phyloP scores from a whole-genome alignment of 2,329 filamentous ascomycete genomes.

The Sclerotinia trifoliorum region DNA sequence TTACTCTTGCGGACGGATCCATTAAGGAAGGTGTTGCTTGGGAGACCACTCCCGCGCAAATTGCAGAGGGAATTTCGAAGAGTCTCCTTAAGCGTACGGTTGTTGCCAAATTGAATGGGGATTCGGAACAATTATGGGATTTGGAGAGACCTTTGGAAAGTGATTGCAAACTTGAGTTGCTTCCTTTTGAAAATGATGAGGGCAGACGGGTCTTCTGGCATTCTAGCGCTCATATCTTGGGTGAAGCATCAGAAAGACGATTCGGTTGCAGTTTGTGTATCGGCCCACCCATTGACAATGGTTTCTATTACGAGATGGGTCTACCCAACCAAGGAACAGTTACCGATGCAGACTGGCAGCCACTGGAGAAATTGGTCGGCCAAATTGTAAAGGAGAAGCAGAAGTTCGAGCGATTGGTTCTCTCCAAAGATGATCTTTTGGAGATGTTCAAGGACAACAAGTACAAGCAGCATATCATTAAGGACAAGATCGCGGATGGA shows the following conservation, averaged over 20 bases:
- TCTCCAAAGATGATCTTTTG: constrained; percentile 86
- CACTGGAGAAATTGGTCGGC: constrained; percentile 74
- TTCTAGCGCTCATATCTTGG: constrained; percentile 91
- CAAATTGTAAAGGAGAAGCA: constrained; percentile 96
- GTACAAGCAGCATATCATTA: constrained; percentile 98
- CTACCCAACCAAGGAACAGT: constrained; percentile 69
- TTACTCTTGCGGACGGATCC: constrained; percentile 72
- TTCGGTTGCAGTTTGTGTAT: constrained; percentile 93
- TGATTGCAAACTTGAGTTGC: constrained; percentile 78
- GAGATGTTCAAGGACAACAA: constrained; percentile 98
- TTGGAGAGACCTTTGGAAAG: constrained; percentile 85
- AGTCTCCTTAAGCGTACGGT: constrained; percentile 83
- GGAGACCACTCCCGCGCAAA: constrained; percentile 83
- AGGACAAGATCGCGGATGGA: constrained; percentile 84
- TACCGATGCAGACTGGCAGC: constrained; percentile 75
- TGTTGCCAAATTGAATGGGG: constrained; percentile 78
- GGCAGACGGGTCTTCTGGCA: constrained; percentile 98
- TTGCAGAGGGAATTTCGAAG: constrained; percentile 79
- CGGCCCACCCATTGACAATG: constrained; percentile 85
- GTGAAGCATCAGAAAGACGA: constrained; percentile 85
- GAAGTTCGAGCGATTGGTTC: constrained; percentile 82
- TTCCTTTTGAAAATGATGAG: constrained; percentile 70
- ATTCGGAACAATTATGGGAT: constrained; percentile 77
- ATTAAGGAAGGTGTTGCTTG: constrained; percentile 75
- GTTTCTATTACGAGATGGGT: constrained; percentile 98